These are phyloP conservation scores for Raffaelea deltoideospora DNA, from an alignment of 2,329 filamentous ascomycete species.

Conservation along the genomic window DNA sequence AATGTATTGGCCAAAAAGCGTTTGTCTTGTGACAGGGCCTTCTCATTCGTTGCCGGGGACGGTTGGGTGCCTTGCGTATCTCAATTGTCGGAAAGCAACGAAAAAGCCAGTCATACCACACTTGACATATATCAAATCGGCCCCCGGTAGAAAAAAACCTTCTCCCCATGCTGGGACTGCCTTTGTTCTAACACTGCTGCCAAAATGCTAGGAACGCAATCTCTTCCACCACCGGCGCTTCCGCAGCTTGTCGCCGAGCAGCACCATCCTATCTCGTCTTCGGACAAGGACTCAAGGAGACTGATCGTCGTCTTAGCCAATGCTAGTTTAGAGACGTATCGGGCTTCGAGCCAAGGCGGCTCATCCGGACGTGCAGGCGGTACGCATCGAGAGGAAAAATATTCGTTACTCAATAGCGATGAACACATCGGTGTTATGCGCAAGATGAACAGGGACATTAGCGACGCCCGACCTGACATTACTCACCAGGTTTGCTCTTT, in stretches of 20 bases:
- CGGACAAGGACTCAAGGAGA: constrained; percentile 80
- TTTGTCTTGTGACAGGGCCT: background rate
- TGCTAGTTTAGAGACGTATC: constrained; percentile 95
- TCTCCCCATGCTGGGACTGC: background rate
- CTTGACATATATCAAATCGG: no score
- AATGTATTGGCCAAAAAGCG: background rate
- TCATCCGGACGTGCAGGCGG: constrained; percentile 45
- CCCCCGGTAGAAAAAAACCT: background rate
- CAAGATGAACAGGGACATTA: constrained; percentile 98
- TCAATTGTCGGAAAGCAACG: no score
- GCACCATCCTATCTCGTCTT: constrained; percentile 64
- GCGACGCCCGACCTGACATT: constrained; percentile 92
- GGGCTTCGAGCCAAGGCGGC: constrained; percentile 59
- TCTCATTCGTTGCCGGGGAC: no score
- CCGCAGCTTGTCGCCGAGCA: constrained; percentile 91
- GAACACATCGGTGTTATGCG: constrained; percentile 99
- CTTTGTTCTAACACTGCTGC: background rate
- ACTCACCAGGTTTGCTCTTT: constrained; percentile 67
- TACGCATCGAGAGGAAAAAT: constrained; percentile 78
- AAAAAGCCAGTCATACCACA: no score
- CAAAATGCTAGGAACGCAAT: constrained; percentile 62
- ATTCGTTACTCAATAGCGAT: constrained; percentile 93
- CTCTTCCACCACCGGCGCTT: constrained; percentile 77
- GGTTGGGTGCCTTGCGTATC: no score
- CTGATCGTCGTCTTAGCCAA: constrained; percentile 94